These are phyloP conservation scores for Ambrosiella cleistominuta DNA, from an alignment of 2,329 filamentous ascomycete species.

Conservation along the genomic window DNA sequence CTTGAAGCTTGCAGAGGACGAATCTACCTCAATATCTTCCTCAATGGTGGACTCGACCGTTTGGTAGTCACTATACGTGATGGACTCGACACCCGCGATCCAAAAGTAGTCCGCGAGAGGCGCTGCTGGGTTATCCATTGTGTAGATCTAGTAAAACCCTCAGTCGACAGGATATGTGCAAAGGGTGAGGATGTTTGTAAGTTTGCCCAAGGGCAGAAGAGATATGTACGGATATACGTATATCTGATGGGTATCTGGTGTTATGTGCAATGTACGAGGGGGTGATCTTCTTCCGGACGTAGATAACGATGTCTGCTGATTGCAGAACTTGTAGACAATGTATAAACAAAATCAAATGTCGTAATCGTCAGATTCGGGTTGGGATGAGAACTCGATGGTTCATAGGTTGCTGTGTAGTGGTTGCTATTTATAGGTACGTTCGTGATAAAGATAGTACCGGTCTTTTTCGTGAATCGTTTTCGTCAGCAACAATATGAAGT, in stretches of 20 bases:
- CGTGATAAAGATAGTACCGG: not conserved
- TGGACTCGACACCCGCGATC: conserved; percentile 54
- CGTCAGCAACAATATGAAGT: not conserved
- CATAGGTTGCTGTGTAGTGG: not conserved
- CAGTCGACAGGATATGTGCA: not conserved
- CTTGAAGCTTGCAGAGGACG: conserved; percentile 19
- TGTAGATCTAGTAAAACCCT: not conserved
- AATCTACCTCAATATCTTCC: conserved; percentile 38
- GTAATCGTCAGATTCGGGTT: not conserved
- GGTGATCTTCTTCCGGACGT: not conserved
- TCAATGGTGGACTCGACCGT: conserved; percentile 39
- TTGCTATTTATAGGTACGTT: not conserved
- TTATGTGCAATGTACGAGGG: not conserved
- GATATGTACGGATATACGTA: not conserved
- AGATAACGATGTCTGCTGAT: not conserved
- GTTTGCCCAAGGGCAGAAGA: not conserved
- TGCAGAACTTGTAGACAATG: not conserved
- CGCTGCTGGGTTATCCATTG: conserved; percentile 42
- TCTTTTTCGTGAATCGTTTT: not conserved
- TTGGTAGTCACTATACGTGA: conserved; percentile 40
- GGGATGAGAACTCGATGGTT: not conserved
- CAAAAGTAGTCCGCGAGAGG: conserved; percentile 61
- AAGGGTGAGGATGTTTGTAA: not conserved
- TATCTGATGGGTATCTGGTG: not conserved
- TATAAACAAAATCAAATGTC: not conserved